These are phyloP conservation scores for Exserohilum rostratum DNA, from an alignment of 2,329 filamentous ascomycete species.

Conservation along the genomic window DNA sequence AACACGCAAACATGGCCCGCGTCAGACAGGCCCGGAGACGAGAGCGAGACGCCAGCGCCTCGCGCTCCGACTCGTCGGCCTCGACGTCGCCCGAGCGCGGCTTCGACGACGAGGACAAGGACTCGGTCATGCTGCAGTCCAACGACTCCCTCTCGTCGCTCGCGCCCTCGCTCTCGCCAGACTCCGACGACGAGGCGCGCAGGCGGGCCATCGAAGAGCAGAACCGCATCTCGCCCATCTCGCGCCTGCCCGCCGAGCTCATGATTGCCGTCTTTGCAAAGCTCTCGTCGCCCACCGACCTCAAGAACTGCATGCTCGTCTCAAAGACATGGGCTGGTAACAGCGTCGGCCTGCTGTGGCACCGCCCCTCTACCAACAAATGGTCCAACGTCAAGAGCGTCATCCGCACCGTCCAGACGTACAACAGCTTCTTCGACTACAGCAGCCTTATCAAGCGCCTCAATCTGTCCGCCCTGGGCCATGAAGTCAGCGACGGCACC, in stretches of 20 bases:
- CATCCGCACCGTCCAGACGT: slow-evolving; percentile 74
- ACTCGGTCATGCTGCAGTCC: slow-evolving; percentile 80
- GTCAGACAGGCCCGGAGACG: slow-evolving; percentile 30
- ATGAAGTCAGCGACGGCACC: slow-evolving; percentile 85
- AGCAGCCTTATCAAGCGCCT: slow-evolving; percentile 88
- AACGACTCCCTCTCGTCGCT: slow-evolving; percentile 95
- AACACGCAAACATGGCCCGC: slow-evolving; percentile 11
- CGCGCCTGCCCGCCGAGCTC: slow-evolving; percentile 88
- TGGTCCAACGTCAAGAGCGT: slow-evolving; percentile 83
- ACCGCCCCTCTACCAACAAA: slow-evolving; percentile 86
- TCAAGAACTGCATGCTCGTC: slow-evolving; percentile 90
- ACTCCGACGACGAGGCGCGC: slow-evolving; percentile 73
- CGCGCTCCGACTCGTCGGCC: slow-evolving; percentile 62
- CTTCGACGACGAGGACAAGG: slow-evolving; percentile 90
- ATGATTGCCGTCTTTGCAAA: slow-evolving; percentile 91
- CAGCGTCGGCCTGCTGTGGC: slow-evolving; percentile 91
- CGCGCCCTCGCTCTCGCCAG: slow-evolving; percentile 77
- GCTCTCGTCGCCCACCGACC: slow-evolving; percentile 74
- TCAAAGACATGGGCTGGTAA: slow-evolving; percentile 93
- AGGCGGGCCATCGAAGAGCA: slow-evolving; percentile 63
- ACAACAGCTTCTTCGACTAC: slow-evolving; percentile 85
- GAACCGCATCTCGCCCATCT: slow-evolving; percentile 76
- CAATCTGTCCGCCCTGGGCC: slow-evolving; percentile 81
- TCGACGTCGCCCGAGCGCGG: slow-evolving; percentile 76
- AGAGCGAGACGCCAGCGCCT: slow-evolving; percentile 41